Conservation (phyloP, 192 early-diverging fungal species). For the Phlyctochytrium arcticum region DNA sequence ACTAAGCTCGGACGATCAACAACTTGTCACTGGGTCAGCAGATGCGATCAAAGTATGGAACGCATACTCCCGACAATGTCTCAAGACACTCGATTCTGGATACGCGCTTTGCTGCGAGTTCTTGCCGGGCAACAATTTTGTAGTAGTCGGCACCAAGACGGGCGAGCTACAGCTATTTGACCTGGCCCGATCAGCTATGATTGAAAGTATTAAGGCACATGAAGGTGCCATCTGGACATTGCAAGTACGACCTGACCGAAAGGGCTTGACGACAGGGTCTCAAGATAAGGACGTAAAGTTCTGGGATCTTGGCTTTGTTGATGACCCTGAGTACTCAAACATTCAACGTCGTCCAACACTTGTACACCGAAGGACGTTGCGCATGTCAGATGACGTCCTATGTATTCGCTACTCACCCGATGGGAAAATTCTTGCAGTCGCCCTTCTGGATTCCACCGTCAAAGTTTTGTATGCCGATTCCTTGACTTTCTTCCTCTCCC, state of each 20-base stretch:
- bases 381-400: constrained; percentile 92
- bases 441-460: constrained; percentile 90
- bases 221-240: constrained; percentile 85
- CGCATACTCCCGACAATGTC: constrained; percentile 70
- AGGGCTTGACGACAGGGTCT: constrained; percentile 85
- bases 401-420: constrained; percentile 81
- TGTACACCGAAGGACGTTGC: constrained; percentile 83
- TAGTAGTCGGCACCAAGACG: constrained; percentile 89
- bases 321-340: constrained; percentile 41
- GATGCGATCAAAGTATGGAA: constrained; percentile 90
- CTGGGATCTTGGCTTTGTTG: constrained; percentile 88
- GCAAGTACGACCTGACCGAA: constrained; percentile 78
- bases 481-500: constrained; percentile 93
- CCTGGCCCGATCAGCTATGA: constrained; percentile 72
- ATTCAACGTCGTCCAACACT: constrained; percentile 63
- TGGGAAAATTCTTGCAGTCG: constrained; percentile 81
- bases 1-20: constrained; percentile 84
- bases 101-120: constrained; percentile 91
- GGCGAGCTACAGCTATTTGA: constrained; percentile 91
- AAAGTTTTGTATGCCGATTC: constrained; percentile 96
- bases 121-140: constrained; percentile 82
- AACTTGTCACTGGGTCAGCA: constrained; percentile 79
- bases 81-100: constrained; percentile 87
- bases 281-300: constrained; percentile 97
- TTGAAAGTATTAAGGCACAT: constrained; percentile 90